Evolutionary conservation across 371 early-diverging fungal species (phyloP).

Genomic region (Lichtheimia hyalospora): DNA sequence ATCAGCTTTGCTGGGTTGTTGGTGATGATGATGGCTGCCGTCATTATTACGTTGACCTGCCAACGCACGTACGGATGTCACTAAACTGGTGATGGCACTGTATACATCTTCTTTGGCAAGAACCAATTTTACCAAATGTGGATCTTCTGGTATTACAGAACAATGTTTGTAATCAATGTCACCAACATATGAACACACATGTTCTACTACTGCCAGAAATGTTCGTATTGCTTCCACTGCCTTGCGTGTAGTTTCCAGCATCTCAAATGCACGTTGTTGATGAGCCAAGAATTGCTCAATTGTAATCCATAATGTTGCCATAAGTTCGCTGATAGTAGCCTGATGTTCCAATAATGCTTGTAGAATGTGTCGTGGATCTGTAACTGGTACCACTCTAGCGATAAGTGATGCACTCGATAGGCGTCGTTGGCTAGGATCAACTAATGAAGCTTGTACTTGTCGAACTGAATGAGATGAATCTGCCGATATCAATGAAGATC

Average conservation of each 20-base stretch:
- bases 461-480: constrained; percentile 1
- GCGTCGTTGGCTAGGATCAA: constrained; percentile 7
- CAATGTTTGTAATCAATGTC: constrained; percentile 33
- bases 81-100: constrained; percentile 47
- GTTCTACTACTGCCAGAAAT: constrained; percentile 42
- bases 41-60: constrained; percentile 9
- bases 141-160: constrained; percentile 41
- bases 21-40: too few species aligned
- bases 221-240: constrained; percentile 41
- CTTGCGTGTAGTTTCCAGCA: constrained; percentile 45
- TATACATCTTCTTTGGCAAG: constrained; percentile 49
- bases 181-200: constrained; percentile 38
- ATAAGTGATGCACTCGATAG: constrained; percentile 27
- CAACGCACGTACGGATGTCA: constrained; percentile 42
- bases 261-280: constrained; percentile 30
- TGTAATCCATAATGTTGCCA: constrained; percentile 17
- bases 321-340: constrained; percentile 25
- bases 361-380: constrained; percentile 28
- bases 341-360: constrained; percentile 34
- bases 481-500: constrained; percentile 3
- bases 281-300: constrained; percentile 26
- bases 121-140: constrained; percentile 37
- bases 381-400: constrained; percentile 22
- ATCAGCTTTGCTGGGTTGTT: constrained; percentile 14
- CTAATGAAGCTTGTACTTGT: neutral